These are phyloP conservation scores for Scedosporium boydii DNA, from an alignment of 2,329 filamentous ascomycete genomes.

Conservation along the genomic window DNA sequence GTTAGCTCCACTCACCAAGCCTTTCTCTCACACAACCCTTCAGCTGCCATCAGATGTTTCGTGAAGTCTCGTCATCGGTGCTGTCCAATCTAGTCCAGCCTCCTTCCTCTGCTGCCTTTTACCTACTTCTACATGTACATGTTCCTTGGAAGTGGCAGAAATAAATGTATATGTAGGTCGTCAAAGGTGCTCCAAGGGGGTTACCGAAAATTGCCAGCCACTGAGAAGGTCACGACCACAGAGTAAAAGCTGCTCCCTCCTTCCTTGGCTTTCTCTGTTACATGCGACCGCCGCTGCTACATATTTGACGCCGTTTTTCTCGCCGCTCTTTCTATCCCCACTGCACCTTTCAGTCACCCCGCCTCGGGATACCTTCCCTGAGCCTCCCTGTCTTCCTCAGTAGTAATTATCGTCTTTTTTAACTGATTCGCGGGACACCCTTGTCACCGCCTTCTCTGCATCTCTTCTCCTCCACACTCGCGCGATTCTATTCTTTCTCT, in stretches of 20 bases:
- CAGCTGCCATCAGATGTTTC: not conserved
- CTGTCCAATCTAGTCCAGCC: not conserved
- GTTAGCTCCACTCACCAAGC: too few species aligned
- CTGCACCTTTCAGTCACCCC: not conserved
- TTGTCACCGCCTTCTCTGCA: not conserved
- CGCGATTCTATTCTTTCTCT: not conserved
- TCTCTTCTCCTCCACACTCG: not conserved
- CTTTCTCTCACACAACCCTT: not conserved
- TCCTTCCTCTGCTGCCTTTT: not conserved
- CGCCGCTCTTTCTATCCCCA: not conserved
- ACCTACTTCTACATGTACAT: not conserved
- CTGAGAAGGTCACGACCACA: too few species aligned
- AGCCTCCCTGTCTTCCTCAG: not conserved
- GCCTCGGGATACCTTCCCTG: not conserved
- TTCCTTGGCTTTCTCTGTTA: not conserved
- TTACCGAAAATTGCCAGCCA: too few species aligned
- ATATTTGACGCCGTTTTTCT: not conserved
- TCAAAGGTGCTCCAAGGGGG: too few species aligned
- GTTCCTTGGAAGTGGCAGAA: too few species aligned
- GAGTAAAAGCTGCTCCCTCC: not conserved
- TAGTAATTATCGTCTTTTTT: not conserved
- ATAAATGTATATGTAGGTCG: too few species aligned
- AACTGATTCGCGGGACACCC: not conserved
- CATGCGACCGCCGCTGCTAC: not conserved
- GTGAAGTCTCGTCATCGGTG: not conserved